Conservation (phyloP, 2,329 filamentous ascomycete species). For the Calonectria crousiana region DNA sequence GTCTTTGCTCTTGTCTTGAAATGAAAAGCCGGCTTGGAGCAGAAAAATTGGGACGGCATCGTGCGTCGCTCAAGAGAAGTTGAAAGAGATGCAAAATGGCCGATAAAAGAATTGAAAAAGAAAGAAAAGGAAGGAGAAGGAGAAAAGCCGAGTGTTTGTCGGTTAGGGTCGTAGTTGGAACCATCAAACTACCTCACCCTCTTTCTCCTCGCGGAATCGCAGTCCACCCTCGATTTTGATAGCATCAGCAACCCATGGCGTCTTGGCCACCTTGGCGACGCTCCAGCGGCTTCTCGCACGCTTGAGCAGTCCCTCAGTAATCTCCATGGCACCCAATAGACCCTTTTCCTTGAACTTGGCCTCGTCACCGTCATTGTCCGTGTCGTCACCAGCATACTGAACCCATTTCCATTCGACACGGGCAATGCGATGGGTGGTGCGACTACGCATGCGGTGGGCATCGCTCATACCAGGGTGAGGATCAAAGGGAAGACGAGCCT, state of each 20-base stretch:
- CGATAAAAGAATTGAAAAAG: constrained; percentile 1
- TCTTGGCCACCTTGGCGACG: constrained; percentile 77
- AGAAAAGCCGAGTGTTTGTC: not conserved
- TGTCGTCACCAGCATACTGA: constrained; percentile 84
- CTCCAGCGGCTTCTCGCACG: constrained; percentile 83
- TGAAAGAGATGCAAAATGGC: not conserved
- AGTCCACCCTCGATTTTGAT: constrained; percentile 76
- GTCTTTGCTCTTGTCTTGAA: constrained; percentile 16
- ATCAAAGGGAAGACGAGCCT: constrained; percentile 94
- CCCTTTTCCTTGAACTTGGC: constrained; percentile 72
- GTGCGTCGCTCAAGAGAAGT: constrained; percentile 12
- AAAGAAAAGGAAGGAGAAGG: constrained; percentile 10
- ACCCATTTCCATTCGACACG: constrained; percentile 97
- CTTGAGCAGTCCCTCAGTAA: constrained; percentile 87
- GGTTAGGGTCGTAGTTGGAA: not conserved
- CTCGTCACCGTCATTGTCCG: constrained; percentile 81
- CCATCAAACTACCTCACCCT: constrained; percentile 63
- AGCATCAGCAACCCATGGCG: constrained; percentile 81
- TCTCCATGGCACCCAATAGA: constrained; percentile 80
- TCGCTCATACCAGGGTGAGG: constrained; percentile 85
- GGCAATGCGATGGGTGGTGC: constrained; percentile 94
- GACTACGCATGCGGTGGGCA: constrained; percentile 79
- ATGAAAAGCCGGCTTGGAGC: constrained; percentile 11
- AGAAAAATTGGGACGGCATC: constrained; percentile 6
- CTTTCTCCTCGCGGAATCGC: constrained; percentile 70